A percentile compares a stretch with the other conserved stretches of the same genome.
These are phyloP conservation scores for Eucommia ulmoides DNA, from an alignment of 257 asterid genomes.

Conservation along the genomic window DNA sequence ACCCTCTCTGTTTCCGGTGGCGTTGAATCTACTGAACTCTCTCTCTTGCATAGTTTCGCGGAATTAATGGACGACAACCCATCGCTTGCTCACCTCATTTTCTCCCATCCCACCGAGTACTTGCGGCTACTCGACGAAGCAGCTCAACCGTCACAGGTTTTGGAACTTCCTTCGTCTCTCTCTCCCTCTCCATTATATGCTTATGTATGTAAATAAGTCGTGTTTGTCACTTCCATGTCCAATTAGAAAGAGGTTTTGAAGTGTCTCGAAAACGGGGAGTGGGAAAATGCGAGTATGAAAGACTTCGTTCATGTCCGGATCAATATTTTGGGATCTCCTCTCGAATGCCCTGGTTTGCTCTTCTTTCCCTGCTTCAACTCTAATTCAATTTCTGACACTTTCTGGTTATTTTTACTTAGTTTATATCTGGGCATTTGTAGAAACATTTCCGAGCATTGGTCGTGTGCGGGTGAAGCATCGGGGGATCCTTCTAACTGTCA, in stretches of 20 bases:
- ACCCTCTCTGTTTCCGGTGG: no score
- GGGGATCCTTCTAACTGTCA: constrained; percentile 83
- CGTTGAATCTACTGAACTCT: neutral
- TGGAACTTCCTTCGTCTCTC: neutral
- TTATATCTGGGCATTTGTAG: constrained; percentile 17
- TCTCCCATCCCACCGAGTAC: constrained; percentile 60
- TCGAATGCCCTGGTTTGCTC: constrained; percentile 77
- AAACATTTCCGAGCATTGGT: constrained; percentile 94
- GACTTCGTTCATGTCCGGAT: constrained; percentile 62
- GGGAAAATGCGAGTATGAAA: constrained; percentile 63
- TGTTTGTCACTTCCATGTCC: constrained; percentile 9
- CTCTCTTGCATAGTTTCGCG: constrained; percentile 61
- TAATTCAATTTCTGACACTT: no score
- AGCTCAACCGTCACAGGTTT: constrained; percentile 86
- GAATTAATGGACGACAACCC: constrained; percentile 79
- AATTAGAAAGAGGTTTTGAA: constrained; percentile 56
- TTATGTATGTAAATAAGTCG: neutral
- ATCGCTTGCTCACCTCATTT: constrained; percentile 52
- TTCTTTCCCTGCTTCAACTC: neutral
- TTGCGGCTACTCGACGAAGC: constrained; percentile 61
- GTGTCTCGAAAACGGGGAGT: constrained; percentile 37
- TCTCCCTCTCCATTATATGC: neutral
- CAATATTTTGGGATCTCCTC: constrained; percentile 83
- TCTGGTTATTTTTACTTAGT: constrained; percentile 4
- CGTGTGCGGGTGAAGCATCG: constrained; percentile 87